phyloP scores from a whole-genome alignment of 805 yeast genomes.

The Schwanniomyces sp. region DNA sequence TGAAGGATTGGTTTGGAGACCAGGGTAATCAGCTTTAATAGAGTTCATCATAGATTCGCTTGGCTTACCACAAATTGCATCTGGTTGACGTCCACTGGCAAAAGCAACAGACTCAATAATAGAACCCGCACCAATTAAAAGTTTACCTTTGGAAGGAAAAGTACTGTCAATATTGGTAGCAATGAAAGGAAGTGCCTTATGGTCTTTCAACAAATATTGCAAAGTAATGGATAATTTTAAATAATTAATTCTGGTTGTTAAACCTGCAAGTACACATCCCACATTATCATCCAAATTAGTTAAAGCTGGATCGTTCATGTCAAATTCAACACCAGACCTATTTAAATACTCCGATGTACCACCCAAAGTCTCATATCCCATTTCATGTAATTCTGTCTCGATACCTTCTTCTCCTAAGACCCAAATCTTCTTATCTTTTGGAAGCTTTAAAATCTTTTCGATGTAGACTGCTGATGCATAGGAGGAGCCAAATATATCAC shows the following conservation, averaged over 20 bases:
- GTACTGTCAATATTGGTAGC: conserved; percentile 97
- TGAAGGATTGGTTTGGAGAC: conserved; percentile 47
- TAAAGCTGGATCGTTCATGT: conserved; percentile 55
- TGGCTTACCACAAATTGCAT: conserved; percentile 88
- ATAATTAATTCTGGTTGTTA: conserved; percentile 76
- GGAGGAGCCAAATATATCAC: conserved; percentile 87
- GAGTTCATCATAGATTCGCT: conserved; percentile 87
- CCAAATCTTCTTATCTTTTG: conserved; percentile 78
- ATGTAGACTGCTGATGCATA: conserved; percentile 89
- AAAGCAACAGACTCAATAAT: conserved; percentile 73
- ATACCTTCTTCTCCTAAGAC: conserved; percentile 89
- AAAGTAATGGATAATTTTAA: conserved; percentile 77
- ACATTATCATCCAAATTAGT: conserved; percentile 66
- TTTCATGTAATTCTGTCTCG: conserved; percentile 68
- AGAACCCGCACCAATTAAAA: conserved; percentile 95
- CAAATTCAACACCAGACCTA: conserved; percentile 47
- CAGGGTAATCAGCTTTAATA: conserved; percentile 62
- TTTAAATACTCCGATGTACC: conserved; percentile 68
- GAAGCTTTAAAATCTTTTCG: conserved; percentile 69
- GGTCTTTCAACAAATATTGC: conserved; percentile 66
- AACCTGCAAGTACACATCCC: conserved; percentile 88
- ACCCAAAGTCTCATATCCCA: conserved; percentile 79
- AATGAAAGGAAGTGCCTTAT: conserved; percentile 65
- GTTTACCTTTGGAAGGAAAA: conserved; percentile 82
- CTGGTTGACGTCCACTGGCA: conserved; percentile 80